Base-by-base conservation (phyloP, 495 filamentous ascomycete genomes). In the Lophium mytilinum region DNA sequence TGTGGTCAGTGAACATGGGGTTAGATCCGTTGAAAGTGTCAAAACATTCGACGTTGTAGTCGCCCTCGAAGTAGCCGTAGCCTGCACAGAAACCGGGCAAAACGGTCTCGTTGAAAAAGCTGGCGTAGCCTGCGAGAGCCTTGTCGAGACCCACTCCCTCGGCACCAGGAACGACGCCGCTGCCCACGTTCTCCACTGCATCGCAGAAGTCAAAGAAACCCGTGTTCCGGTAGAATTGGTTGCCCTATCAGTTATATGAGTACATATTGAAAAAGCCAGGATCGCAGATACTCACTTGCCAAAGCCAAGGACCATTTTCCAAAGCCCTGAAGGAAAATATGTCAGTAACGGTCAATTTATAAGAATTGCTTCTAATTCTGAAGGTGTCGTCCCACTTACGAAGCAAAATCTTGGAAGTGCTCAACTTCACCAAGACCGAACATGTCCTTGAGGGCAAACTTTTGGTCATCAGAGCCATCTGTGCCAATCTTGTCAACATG, bases 201-300 rank as follows among this genome's bases (percentile, higher is more conserved):
- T 80, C 77, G 35, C 75, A 81, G 68, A 81, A 84, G 53, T 73
- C 45, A 65, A 73, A 85, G 68, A 81, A 83, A 17, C 71, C 74
- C 5, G 73, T 72, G 48, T 39, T 30, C 12, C 4, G 1, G 57
- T 63, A 70, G 49, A 78, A 75, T 24, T 64, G 64, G 48, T 79
- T 78, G 17, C 68, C 69, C 64, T 85, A 17, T 41, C 39, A 17
- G 17, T 3, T 41, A 41, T 41, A 9, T 41, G 9, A 41, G 39
- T 17, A 17, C 2, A 14, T 1, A 17, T 41, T 41, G 3, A 41
- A 17, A 9, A 41, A 12, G 39, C 11, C 2, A 17, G 39, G 12
- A 12, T 41, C 1, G 39, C 17, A 3, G 39, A 12, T 14, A 41
- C 39, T 41, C 9, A 41, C 39, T 41, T 41, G 83, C 80, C 83